These are phyloP conservation scores for Boletus vermiculosoides DNA, from an alignment of 768 basidiomycete genomes.

Conservation along the genomic window DNA sequence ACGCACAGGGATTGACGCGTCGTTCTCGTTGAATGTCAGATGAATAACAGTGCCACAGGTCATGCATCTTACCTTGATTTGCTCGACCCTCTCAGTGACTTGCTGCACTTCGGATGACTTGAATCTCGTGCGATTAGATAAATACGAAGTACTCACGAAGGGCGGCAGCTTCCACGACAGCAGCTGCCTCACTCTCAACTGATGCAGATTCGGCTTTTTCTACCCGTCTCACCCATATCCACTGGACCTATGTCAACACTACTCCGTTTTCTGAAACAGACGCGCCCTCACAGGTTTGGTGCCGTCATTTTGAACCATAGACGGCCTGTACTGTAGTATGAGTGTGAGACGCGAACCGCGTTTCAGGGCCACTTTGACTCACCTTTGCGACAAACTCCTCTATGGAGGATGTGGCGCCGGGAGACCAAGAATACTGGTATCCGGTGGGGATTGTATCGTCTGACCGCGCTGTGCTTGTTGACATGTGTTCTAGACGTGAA, in stretches of 20 bases:
- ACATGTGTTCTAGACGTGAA: constrained; percentile 4
- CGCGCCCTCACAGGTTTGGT: constrained; percentile 58
- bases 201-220: constrained; percentile 8
- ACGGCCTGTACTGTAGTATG: constrained; percentile 58
- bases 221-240: constrained; percentile 57
- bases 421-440: constrained; percentile 56
- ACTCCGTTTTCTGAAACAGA: not conserved
- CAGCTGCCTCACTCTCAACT: constrained; percentile 24
- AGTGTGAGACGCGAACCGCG: not conserved
- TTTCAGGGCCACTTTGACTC: constrained; percentile 11
- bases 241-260: constrained; percentile 38
- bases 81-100: constrained; percentile 54
- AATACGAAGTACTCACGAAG: constrained; percentile 37
- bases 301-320: constrained; percentile 77
- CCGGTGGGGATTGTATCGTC: constrained; percentile 42
- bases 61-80: constrained; percentile 49
- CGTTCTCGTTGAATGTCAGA: constrained; percentile 45
- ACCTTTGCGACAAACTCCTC: constrained; percentile 57
- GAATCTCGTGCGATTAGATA: not conserved
- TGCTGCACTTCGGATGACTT: constrained; percentile 47
- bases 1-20: constrained; percentile 61
- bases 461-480: constrained; percentile 1
- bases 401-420: constrained; percentile 41
- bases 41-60: not conserved
- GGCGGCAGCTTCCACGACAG: constrained; percentile 45